Evolutionary conservation across 805 yeast genomes (phyloP).

Genomic region (Metschnikowia lochheadii): DNA sequence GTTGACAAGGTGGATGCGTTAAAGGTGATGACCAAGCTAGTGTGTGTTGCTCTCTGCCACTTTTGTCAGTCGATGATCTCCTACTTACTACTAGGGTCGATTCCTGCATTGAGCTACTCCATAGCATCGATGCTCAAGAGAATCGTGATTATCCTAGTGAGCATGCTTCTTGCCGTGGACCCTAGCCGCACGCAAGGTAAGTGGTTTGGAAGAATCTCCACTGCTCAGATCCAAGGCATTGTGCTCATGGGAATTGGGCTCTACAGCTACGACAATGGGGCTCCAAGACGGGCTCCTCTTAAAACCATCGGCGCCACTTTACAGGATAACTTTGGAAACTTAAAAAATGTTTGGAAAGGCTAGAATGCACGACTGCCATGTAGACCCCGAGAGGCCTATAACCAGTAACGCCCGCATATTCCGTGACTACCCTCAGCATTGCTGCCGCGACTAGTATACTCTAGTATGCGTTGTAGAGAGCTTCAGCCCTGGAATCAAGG

Average conservation of each 20-base stretch:
- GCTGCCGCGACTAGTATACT: conserved; percentile 34
- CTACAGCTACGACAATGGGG: conserved; percentile 66
- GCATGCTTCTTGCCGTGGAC: conserved; percentile 55
- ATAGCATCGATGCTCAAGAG: conserved; percentile 86
- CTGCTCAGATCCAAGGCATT: conserved; percentile 47
- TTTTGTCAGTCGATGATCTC: conserved; percentile 78
- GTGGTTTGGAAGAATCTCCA: conserved; percentile 36
- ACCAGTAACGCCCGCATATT: conserved; percentile 36
- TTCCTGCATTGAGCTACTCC: conserved; percentile 82
- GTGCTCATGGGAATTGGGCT: conserved; percentile 51
- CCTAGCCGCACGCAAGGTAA: conserved; percentile 21
- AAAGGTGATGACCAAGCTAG: conserved; percentile 45
- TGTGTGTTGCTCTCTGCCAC: conserved; percentile 71
- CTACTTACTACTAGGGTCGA: conserved; percentile 72
- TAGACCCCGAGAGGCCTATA: conserved; percentile 11
- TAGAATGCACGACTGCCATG: conserved; percentile 37
- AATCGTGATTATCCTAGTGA: conserved; percentile 74
- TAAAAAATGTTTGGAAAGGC: conserved; percentile 35
- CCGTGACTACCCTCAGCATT: conserved; percentile 36
- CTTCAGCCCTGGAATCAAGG: conserved; percentile 32
- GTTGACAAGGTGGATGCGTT: conserved; percentile 5
- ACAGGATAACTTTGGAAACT: not conserved
- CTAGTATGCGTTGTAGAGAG: conserved; percentile 51
- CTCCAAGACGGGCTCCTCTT: conserved; percentile 13
- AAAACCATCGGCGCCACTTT: not conserved